Percentiles rank a stretch among this genome's conserved stretches.
Evolutionary conservation across 164 flowering plant genomes (phyloP).

Genomic region (Vitis cinerea): DNA sequence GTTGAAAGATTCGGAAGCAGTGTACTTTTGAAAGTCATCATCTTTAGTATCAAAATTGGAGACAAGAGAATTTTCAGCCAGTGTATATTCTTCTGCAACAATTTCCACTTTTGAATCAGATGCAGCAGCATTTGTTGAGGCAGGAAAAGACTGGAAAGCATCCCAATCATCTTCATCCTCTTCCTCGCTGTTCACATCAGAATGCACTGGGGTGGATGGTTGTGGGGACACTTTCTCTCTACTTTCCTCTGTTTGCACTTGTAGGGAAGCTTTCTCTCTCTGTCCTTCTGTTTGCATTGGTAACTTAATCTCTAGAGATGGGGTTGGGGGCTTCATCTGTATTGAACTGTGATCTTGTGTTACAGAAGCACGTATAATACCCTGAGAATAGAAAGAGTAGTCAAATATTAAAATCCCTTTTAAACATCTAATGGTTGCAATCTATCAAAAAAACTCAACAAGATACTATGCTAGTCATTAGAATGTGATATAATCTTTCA

Average conservation of each 20-base stretch:
- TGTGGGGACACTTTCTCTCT: constrained; percentile 11
- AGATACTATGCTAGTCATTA: background rate
- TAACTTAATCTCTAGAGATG: constrained; percentile 55
- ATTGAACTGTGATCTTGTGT: constrained; percentile 46
- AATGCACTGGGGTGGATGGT: constrained; percentile 13
- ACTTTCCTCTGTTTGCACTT: constrained; percentile 5
- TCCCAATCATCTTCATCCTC: constrained; percentile 90
- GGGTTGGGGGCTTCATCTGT: constrained; percentile 28
- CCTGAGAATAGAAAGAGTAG: constrained; percentile 41
- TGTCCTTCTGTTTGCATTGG: constrained; percentile 43
- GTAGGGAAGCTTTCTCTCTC: constrained; percentile 15
- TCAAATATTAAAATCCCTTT: background rate
- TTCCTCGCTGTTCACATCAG: constrained; percentile 20
- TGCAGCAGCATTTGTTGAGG: constrained; percentile 33
- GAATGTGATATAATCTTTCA: too few species aligned
- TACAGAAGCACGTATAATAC: constrained; percentile 76
- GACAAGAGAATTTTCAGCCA: constrained; percentile 21
- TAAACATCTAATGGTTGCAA: background rate
- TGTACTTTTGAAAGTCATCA: constrained; percentile 15
- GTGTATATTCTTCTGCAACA: constrained; percentile 15
- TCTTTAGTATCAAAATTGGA: constrained; percentile 6
- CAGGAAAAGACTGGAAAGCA: constrained; percentile 90
- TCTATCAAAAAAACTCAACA: background rate
- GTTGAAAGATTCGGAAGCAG: constrained; percentile 12
- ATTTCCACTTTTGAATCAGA: constrained; percentile 19